A percentile compares a stretch with the other conserved stretches of the same genome.
Evolutionary conservation across 1,284 basidiomycete genomes (phyloP).

Genomic region (Phylloporus gajari): DNA sequence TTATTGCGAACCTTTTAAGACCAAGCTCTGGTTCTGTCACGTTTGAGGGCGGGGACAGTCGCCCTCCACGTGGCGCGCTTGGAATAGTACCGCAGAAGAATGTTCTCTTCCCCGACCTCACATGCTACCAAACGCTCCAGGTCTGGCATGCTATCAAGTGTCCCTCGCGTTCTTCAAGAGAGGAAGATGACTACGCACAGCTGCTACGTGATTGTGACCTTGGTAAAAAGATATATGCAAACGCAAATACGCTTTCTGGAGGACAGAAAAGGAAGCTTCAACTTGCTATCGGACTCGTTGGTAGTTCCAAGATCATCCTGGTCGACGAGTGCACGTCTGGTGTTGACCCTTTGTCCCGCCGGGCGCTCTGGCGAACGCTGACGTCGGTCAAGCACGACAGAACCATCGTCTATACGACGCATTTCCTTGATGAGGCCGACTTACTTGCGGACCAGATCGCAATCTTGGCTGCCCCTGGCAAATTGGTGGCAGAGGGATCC

Average conservation of each 20-base stretch:
- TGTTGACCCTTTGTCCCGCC: slow-evolving; percentile 80
- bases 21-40: slow-evolving; percentile 68
- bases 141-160: slow-evolving; percentile 82
- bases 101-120: slow-evolving; percentile 81
- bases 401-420: slow-evolving; percentile 76
- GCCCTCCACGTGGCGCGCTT: slow-evolving; percentile 68
- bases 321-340: slow-evolving; percentile 85
- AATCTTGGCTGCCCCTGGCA: slow-evolving; percentile 79
- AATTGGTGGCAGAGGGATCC: slow-evolving; percentile 75
- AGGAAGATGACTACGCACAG: slow-evolving; percentile 62
- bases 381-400: slow-evolving; percentile 72
- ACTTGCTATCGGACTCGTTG: slow-evolving; percentile 79
- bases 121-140: slow-evolving; percentile 76
- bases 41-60: slow-evolving; percentile 66
- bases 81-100: slow-evolving; percentile 88
- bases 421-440: slow-evolving; percentile 85
- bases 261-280: slow-evolving; percentile 87
- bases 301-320: slow-evolving; percentile 77
- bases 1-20: slow-evolving; percentile 71
- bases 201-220: slow-evolving; percentile 79
- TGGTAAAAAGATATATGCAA: slow-evolving; percentile 70
- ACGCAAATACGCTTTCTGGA: slow-evolving; percentile 74
- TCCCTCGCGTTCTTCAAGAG: slow-evolving; percentile 52
- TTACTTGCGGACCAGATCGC: slow-evolving; percentile 80
- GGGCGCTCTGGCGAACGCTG: slow-evolving; percentile 81